These are phyloP conservation scores for Chionographis japonica DNA, from an alignment of 106 monocot species.

Conservation along the genomic window DNA sequence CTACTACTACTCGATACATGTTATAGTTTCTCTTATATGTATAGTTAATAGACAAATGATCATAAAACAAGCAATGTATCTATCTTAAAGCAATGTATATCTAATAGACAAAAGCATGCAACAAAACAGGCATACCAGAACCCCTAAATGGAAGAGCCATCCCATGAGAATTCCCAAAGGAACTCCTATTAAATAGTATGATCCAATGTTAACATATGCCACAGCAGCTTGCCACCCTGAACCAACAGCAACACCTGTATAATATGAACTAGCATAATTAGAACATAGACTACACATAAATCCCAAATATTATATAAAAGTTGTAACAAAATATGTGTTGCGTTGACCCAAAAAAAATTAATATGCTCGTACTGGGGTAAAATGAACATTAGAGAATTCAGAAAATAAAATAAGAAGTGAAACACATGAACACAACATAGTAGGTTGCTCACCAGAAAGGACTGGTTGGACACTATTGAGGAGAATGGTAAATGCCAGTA, in stretches of 20 bases:
- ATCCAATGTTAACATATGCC: slow-evolving; percentile 68
- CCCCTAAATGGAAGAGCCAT: slow-evolving; percentile 59
- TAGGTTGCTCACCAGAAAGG: slow-evolving; percentile 52
- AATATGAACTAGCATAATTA: no score
- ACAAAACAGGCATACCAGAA: slow-evolving; percentile 27
- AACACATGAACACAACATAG: not conserved
- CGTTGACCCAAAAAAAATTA: no score
- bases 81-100: not conserved
- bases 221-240: slow-evolving; percentile 70
- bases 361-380: no score
- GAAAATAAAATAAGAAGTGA: not conserved
- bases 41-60: no score
- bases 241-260: slow-evolving; percentile 67
- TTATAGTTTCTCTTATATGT: no score
- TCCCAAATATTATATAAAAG: no score
- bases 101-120: not conserved
- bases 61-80: no score
- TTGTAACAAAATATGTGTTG: no score
- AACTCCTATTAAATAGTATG: slow-evolving; percentile 62
- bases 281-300: no score
- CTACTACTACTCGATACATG: no score
- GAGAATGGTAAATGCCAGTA: slow-evolving; percentile 71
- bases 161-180: slow-evolving; percentile 58
- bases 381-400: no score
- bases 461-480: slow-evolving; percentile 92